Conservation (phyloP, 345 rosid species). For the Nephelium lappaceum region DNA sequence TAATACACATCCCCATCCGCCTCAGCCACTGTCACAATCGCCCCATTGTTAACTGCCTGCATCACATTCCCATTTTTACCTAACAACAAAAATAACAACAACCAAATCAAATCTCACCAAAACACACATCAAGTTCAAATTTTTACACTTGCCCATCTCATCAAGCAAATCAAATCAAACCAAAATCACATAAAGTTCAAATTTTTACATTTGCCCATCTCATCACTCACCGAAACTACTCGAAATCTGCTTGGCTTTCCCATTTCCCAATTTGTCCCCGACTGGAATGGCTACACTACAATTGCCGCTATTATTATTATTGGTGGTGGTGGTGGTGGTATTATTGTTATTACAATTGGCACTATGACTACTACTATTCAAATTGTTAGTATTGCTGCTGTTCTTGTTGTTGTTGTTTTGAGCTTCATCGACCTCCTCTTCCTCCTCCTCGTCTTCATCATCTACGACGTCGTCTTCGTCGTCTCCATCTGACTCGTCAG, state of each 20-base stretch:
- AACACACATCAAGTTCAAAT: not conserved
- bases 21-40: constrained; percentile 48
- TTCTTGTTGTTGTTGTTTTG: constrained; percentile 9
- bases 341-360: constrained; percentile 1
- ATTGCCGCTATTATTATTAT: constrained; percentile 5
- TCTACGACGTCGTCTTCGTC: constrained; percentile 44
- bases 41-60: constrained; percentile 30
- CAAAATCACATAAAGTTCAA: not conserved
- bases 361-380: constrained; percentile 20
- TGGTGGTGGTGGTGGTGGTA: too few relatives aligned
- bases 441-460: constrained; percentile 43
- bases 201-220: not conserved
- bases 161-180: not conserved
- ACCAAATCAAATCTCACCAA: not conserved
- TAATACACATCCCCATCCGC: constrained; percentile 57
- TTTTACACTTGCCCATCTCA: not conserved
- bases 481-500: constrained; percentile 51
- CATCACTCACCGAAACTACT: constrained; percentile 29
- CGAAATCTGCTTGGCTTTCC: constrained; percentile 37
- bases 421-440: constrained; percentile 21
- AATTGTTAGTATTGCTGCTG: constrained; percentile 24
- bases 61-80: constrained; percentile 45
- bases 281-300: not conserved
- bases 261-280: constrained; percentile 40
- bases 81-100: not conserved